Evolutionary conservation across 2,329 filamentous ascomycete species (phyloP).

Genomic region (Colletotrichum australisinense): DNA sequence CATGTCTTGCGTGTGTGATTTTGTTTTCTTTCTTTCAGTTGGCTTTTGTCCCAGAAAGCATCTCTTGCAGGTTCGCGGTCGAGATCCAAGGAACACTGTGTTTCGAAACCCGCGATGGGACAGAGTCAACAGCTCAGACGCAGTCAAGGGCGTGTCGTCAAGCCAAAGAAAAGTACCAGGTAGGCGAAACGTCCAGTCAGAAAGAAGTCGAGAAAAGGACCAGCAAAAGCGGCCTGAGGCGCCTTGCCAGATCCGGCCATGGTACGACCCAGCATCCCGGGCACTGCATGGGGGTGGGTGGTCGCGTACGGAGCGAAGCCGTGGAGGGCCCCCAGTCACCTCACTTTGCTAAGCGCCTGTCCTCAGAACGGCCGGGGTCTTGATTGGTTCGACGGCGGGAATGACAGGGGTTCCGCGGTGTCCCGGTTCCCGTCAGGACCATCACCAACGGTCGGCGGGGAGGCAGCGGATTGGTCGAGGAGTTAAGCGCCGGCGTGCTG

Average conservation of each 20-base stretch:
- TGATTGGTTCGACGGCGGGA: conserved; percentile 25
- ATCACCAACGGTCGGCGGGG: conserved; percentile 22
- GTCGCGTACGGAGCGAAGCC: conserved; percentile 11
- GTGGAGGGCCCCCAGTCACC: conserved; percentile 18
- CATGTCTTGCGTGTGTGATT: background rate
- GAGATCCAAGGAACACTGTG: background rate
- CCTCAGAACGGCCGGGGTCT: conserved; percentile 1
- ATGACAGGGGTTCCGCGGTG: conserved; percentile 2
- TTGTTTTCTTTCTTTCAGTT: background rate
- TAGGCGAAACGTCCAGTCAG: background rate
- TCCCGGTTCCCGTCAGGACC: conserved; percentile 20
- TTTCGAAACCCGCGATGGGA: conserved; percentile 4
- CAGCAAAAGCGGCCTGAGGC: conserved; percentile 25
- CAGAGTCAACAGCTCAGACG: background rate
- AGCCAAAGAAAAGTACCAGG: conserved; percentile 10
- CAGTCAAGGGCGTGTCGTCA: conserved; percentile 5
- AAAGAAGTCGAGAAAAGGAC: background rate
- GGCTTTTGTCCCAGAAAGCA: background rate
- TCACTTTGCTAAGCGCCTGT: conserved; percentile 35
- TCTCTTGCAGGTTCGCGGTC: background rate
- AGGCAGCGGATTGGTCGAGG: conserved; percentile 21
- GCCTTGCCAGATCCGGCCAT: conserved; percentile 23
- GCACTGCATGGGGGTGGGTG: conserved; percentile 35
- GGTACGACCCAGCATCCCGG: conserved; percentile 38
- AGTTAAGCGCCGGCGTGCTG: conserved; percentile 33